Evolutionary conservation across 441 rosid genomes (phyloP).

Genomic region (Eutrema salsugineum): DNA sequence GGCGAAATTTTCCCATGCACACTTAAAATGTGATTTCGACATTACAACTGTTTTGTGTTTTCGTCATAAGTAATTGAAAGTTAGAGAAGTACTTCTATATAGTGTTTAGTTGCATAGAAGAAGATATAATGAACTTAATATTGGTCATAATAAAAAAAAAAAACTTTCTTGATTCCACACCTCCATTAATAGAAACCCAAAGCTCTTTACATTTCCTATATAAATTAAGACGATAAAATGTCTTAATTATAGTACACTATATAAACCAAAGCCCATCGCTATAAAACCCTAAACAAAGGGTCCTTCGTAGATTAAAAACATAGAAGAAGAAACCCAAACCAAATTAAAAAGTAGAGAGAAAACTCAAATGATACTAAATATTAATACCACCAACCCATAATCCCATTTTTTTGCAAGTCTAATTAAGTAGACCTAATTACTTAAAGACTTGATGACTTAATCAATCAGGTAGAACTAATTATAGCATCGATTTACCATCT

Average conservation of each 20-base stretch:
- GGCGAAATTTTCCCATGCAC: not conserved
- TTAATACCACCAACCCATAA: constrained; percentile 17
- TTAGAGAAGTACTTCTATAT: not conserved
- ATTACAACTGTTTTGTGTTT: no score
- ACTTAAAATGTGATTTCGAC: not conserved
- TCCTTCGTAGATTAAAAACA: constrained; percentile 27
- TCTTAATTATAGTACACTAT: constrained; percentile 6
- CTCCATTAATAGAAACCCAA: constrained; percentile 13
- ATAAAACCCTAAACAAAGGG: constrained; percentile 31
- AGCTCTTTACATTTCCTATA: constrained; percentile 29
- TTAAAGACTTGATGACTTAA: constrained; percentile 44
- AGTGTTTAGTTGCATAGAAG: not conserved
- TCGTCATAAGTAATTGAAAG: no score
- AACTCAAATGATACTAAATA: not conserved
- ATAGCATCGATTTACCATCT: constrained; percentile 34
- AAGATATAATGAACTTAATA: not conserved
- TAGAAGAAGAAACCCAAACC: constrained; percentile 32
- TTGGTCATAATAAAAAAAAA: not conserved
- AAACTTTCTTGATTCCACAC: constrained; percentile 5
- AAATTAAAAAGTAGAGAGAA: not conserved
- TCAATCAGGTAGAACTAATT: constrained; percentile 14
- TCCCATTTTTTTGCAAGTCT: constrained; percentile 5
- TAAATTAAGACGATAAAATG: constrained; percentile 18
- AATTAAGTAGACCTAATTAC: constrained; percentile 33
- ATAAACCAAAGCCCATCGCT: constrained; percentile 19